phyloP scores from a whole-genome alignment of 768 basidiomycete species.

The Leucogyrophana mollusca region DNA sequence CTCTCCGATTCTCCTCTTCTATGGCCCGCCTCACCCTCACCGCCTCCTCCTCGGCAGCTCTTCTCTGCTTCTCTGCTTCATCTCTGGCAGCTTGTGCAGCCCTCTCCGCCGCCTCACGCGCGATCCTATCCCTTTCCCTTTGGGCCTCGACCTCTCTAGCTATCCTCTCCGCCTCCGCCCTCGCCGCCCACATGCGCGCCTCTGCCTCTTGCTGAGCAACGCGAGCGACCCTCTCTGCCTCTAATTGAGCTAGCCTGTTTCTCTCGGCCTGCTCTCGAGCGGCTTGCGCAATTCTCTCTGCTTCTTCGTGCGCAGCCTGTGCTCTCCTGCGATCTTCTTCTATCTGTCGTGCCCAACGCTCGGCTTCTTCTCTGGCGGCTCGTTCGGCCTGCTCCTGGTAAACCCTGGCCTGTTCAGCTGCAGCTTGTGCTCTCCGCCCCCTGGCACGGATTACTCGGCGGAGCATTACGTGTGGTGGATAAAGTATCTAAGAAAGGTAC shows the following conservation, averaged over 20 bases:
- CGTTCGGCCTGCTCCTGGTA: not conserved
- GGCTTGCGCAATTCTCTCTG: not conserved
- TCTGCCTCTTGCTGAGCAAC: constrained; percentile 11
- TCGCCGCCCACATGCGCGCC: not conserved
- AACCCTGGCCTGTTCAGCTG: too few species aligned
- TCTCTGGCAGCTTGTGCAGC: constrained; percentile 21
- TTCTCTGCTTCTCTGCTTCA: constrained; percentile 13
- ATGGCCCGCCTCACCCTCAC: too few species aligned
- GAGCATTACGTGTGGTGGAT: too few species aligned
- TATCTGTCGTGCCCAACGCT: not conserved
- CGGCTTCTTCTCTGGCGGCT: not conserved
- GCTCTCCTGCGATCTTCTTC: constrained; percentile 2
- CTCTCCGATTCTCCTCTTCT: constrained; percentile 21
- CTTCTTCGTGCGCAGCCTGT: not conserved
- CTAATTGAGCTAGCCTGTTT: constrained; percentile 1
- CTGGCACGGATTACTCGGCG: too few species aligned
- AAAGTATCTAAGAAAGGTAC: too few species aligned
- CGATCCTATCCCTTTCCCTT: too few species aligned
- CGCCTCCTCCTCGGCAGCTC: constrained; percentile 10
- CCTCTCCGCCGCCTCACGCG: constrained; percentile 17
- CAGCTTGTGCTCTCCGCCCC: too few species aligned
- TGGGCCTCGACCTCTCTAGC: not conserved
- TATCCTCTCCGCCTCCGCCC: not conserved
- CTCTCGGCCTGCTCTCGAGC: not conserved
- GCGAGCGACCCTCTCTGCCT: constrained; percentile 4